phyloP scores from a whole-genome alignment of 2,329 filamentous ascomycete species.

The Trichoderma sp. region DNA sequence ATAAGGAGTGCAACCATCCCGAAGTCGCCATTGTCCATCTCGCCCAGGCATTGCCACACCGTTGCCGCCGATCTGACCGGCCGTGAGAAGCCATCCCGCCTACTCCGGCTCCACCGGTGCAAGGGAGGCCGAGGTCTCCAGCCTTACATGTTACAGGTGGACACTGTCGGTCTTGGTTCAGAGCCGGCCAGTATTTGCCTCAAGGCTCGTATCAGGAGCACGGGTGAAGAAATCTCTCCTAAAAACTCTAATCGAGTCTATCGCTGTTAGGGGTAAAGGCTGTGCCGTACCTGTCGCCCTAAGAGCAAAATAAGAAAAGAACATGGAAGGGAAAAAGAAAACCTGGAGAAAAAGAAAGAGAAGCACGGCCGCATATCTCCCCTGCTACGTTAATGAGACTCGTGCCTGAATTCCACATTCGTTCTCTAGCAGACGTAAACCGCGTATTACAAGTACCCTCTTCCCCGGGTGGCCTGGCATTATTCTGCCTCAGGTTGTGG shows the following conservation, averaged over 20 bases:
- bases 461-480: not conserved
- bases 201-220: not conserved
- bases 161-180: conserved; percentile 2
- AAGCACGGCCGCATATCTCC: not conserved
- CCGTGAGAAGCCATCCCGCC: conserved; percentile 17
- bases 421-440: not conserved
- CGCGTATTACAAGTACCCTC: not conserved
- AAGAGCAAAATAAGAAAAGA: not conserved
- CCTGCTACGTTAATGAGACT: too few relatives aligned
- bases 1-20: not conserved
- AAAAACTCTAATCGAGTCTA: not conserved
- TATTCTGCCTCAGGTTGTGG: conserved; percentile 5
- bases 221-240: not conserved
- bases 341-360: not conserved
- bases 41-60: conserved; percentile 4
- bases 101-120: conserved; percentile 18
- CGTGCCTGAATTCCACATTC: conserved; percentile 12
- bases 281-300: not conserved
- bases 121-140: conserved; percentile 16
- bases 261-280: not conserved
- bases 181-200: not conserved
- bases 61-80: conserved; percentile 17
- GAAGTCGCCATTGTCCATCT: not conserved
- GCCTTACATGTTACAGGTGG: conserved; percentile 1
- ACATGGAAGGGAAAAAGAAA: not conserved